Evolutionary conservation across 441 rosid genomes (phyloP).

Genomic region (Erysimum cheiri): DNA sequence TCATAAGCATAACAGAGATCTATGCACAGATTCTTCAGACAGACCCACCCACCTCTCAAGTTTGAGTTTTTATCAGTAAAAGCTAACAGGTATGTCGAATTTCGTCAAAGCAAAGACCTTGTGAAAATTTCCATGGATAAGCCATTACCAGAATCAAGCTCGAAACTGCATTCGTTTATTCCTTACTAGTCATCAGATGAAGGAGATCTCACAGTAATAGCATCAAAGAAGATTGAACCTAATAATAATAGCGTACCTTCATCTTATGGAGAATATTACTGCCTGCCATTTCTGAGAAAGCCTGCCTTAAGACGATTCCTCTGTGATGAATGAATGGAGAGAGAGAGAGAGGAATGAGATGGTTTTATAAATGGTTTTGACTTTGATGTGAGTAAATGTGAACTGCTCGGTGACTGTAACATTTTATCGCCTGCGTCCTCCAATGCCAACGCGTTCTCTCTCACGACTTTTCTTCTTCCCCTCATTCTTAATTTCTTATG

Average conservation of each 20-base stretch:
- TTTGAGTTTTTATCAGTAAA: background rate
- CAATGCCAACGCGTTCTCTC: conserved; percentile 37
- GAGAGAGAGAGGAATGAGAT: conserved; percentile 11
- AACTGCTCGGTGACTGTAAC: conserved; percentile 32
- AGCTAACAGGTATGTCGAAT: background rate
- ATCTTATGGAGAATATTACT: conserved; percentile 67
- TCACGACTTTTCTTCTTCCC: conserved; percentile 42
- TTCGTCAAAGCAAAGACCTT: background rate
- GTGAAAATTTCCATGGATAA: background rate
- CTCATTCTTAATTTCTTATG: too few relatives aligned
- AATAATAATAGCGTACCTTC: conserved; percentile 47
- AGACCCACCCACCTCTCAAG: conserved; percentile 5
- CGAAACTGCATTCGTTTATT: background rate
- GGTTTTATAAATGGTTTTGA: conserved; percentile 39
- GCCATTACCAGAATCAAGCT: background rate
- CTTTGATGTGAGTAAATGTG: conserved; percentile 32
- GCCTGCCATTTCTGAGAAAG: conserved; percentile 43
- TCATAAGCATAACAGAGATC: conserved; percentile 13
- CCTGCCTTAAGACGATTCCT: conserved; percentile 23
- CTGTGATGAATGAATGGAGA: conserved; percentile 17
- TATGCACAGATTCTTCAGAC: background rate
- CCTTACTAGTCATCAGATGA: conserved; percentile 9
- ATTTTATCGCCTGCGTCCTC: conserved; percentile 24
- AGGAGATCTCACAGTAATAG: background rate
- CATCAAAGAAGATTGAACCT: background rate